Evolutionary conservation across 2,329 filamentous ascomycete genomes (phyloP).

Genomic region (Cladosporium sp.): DNA sequence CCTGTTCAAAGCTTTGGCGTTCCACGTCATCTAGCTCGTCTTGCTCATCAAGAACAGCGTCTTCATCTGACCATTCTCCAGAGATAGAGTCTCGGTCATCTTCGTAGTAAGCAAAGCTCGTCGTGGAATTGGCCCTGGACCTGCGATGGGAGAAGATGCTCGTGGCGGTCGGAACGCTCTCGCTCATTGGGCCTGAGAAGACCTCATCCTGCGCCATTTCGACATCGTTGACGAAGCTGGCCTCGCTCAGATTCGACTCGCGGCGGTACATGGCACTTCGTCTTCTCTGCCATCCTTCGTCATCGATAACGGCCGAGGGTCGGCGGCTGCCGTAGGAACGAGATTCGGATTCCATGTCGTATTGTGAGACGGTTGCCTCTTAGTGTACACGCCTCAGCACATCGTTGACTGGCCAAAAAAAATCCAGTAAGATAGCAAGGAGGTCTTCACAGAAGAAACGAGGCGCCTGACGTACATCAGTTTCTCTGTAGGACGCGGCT

Average conservation of each 20-base stretch:
- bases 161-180: constrained; percentile 90
- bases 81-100: constrained; percentile 54
- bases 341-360: constrained; percentile 8
- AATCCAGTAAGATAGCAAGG: not conserved
- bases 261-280: constrained; percentile 50
- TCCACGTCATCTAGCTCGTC: constrained; percentile 29
- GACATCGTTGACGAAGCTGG: constrained; percentile 88
- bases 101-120: constrained; percentile 85
- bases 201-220: constrained; percentile 97
- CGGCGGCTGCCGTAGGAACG: constrained; percentile 2
- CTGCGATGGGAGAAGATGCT: constrained; percentile 88
- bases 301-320: constrained; percentile 7
- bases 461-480: not conserved
- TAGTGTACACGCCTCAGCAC: not conserved
- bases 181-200: constrained; percentile 87
- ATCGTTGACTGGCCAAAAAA: not conserved
- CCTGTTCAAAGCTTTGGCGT: constrained; percentile 33
- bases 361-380: constrained; percentile 2
- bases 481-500: not conserved
- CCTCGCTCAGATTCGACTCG: constrained; percentile 64
- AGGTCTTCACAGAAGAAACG: not conserved
- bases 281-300: constrained; percentile 11
- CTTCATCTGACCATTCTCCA: constrained; percentile 48
- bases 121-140: constrained; percentile 71
- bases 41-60: constrained; percentile 43